Base-by-base conservation (phyloP, 192 early-diverging fungal species). In the Chytriomyces sp. region DNA sequence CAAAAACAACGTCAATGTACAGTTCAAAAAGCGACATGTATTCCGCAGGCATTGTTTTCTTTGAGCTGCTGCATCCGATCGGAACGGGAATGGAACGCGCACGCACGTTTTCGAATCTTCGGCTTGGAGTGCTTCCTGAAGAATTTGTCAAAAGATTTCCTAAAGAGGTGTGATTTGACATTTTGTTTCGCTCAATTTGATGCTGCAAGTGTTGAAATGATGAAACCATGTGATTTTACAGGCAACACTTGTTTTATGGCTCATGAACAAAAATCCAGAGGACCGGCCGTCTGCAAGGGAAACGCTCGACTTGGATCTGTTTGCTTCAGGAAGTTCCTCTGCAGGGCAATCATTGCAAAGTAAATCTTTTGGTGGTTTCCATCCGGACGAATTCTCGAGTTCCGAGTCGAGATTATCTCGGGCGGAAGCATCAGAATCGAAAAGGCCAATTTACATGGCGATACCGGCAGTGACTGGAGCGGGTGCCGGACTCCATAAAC, bases 31-130 rank as follows among this genome's bases (percentile, higher is more conserved):
- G 89, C 5, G 98, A 99, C 77, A 95, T 99, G 9, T 99, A 97
- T 81, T 96, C 94, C 6, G 82, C 97, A 10, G 98, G 98, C 4
- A 97, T 99, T 50, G 92, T 99, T 49, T 92, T 99, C 64, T 98
- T 97, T 79, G 98, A 99, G 83, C 83, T 99, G 60, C 92, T 92
- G 80, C 92, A 93, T 45, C 94, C 96, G 35, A 92, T 97, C 73
- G 75, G 87, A 7, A 97, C 98, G 0, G 86, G 84, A 0, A 98
- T 98, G 95, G 98, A 99, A 82, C 91, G 98, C 0, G 91, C 91
- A 18, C 82, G 86, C 35, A 86, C 87, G 4, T 69, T 98, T 26
- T 69, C 84, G 50, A 86, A 89, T 1, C 80, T 96, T 69, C 88
- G 94, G 48, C 59, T 69, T 7, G 91, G 88, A 0, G 86, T 89